Evolutionary conservation across 78 protist species (phyloP), one percentile per base, ranked within the genome.

Genomic region (Protostelium mycophagum): DNA sequence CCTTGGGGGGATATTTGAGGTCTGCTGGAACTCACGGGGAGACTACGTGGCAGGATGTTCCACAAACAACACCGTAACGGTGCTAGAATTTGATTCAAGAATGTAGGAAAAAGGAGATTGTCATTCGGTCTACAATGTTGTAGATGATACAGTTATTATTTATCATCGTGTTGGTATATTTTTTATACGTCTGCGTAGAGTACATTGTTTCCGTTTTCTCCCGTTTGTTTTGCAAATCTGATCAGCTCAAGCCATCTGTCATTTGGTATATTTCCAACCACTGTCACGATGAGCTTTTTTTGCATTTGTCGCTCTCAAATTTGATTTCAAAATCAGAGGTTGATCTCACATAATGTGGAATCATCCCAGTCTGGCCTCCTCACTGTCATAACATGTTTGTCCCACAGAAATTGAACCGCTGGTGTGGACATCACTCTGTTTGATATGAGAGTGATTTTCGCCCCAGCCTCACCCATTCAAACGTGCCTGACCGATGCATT

Each of bases 1-100:
- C 0, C n/a, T 28, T 34, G 94, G 97, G 35, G 98, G 98, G 63
- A 95, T 96, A 63, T 97, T 96, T 34, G 98, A 97, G 39, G 97
- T 96, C n/a, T 89, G 91, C 28, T 96, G 98, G 98, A 93, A 94
- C 89, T n/a, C 39, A 0, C 86, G 84, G 28, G 97, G 97, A 39
- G 93, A 94, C 37, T 87, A 87, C 37, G 36, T 94, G 34, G 51
- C 92, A 36, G 92, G 94, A 28, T 90, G 96, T 37, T 94, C 36
- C 87, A 90, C 94, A 1, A 91, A 91, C 37, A 90, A 91, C 39
- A 51, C 91, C 36, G 93, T 94, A 28, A 38, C 88, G 83, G 96
- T 94, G 1, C 85, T 94, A 10, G 95, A 93, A 83, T 83, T 90
- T 85, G 37, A 28, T 39, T 31, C 28, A 85, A 29, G 34, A 87